A percentile compares a stretch with the other conserved stretches of the same genome.
Conservation (phyloP, 441 rosid genomes). For the Pelargonium myrrhifolium region DNA sequence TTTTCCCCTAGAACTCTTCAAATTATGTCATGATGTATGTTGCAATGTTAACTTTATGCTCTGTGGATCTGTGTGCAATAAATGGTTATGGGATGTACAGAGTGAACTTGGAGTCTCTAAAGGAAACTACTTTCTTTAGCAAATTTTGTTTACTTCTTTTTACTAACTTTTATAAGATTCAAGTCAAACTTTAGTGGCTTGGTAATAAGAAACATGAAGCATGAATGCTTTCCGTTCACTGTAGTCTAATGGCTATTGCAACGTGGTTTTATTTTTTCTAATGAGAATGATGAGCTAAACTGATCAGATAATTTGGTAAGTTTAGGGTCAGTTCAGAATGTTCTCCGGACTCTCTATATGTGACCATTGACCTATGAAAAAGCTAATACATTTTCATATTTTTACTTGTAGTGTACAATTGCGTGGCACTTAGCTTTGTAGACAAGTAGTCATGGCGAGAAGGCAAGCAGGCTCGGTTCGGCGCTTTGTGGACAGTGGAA, state of each 20-base stretch:
- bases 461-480: constrained; percentile 1
- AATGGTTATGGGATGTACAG: not conserved
- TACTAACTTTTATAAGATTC: not conserved
- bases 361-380: not conserved
- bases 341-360: not conserved
- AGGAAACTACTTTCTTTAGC: not conserved
- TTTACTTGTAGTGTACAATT: not conserved
- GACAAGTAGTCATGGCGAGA: constrained; percentile 1
- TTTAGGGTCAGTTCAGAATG: not conserved
- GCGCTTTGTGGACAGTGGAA: constrained; percentile 3
- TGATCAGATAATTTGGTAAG: not conserved
- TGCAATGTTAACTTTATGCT: not conserved
- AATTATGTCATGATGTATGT: not conserved
- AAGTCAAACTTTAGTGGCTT: not conserved
- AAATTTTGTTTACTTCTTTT: not conserved
- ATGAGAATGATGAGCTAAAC: not conserved
- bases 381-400: not conserved
- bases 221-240: not conserved
- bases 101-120: not conserved
- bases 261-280: not conserved
- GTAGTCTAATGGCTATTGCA: not conserved
- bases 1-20: not conserved
- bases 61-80: not conserved
- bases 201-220: not conserved
- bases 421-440: not conserved